Evolutionary conservation across 2,329 filamentous ascomycete genomes (phyloP).

Genomic region (Epicoccum sorghinum): DNA sequence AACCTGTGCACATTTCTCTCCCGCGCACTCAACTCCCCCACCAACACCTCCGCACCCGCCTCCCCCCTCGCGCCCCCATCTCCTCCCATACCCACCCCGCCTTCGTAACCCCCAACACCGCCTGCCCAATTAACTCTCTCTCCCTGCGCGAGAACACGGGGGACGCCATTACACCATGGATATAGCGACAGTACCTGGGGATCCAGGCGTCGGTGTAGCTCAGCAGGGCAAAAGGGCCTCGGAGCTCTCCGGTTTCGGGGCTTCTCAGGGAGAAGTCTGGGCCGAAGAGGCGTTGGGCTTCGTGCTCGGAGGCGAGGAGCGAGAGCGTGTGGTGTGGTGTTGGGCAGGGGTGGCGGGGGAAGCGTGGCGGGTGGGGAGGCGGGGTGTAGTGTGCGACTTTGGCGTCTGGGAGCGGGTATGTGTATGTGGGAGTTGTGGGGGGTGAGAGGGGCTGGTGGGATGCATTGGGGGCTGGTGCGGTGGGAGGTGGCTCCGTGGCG

Average conservation of each 20-base stretch:
- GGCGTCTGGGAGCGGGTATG: not conserved
- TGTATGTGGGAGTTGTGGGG: not conserved
- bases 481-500: not conserved
- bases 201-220: conserved; percentile 10
- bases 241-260: conserved; percentile 2
- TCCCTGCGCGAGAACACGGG: conserved; percentile 1
- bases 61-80: not conserved
- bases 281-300: conserved; percentile 13
- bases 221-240: conserved; percentile 9
- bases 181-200: conserved; percentile 5
- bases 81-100: not conserved
- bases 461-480: not conserved
- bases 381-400: conserved; percentile 1
- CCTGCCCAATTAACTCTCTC: conserved; percentile 1
- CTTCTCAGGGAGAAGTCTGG: conserved; percentile 2
- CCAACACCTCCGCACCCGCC: not conserved
- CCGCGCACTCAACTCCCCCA: not conserved
- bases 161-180: not conserved
- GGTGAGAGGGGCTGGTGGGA: not conserved
- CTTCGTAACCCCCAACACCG: not conserved
- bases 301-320: conserved; percentile 1
- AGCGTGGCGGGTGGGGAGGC: not conserved
- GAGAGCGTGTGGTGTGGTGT: conserved; percentile 7
- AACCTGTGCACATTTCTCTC: conserved; percentile 1
- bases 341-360: conserved; percentile 8